phyloP scores from a whole-genome alignment of 768 basidiomycete genomes.

The Tubosaeta brunneosetosa region DNA sequence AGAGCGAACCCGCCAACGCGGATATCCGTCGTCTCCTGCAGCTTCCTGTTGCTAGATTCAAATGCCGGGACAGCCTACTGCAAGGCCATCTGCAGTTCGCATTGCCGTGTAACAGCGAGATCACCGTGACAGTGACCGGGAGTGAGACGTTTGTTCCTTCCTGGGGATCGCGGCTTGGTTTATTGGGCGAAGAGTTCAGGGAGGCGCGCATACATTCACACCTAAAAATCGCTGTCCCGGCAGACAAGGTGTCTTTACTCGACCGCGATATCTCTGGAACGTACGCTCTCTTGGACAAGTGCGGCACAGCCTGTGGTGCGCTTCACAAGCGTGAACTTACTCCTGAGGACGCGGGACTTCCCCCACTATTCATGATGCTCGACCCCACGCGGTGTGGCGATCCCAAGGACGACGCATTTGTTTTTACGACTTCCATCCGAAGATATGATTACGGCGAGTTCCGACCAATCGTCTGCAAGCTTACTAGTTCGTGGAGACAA shows the following conservation, averaged over 20 bases:
- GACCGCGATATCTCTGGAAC: conserved; percentile 81
- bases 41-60: conserved; percentile 71
- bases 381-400: conserved; percentile 81
- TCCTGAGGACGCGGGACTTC: conserved; percentile 43
- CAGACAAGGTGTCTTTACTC: conserved; percentile 42
- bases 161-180: conserved; percentile 81
- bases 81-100: conserved; percentile 77
- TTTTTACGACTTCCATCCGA: conserved; percentile 75
- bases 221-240: conserved; percentile 57
- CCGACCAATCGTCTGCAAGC: conserved; percentile 68
- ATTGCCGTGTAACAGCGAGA: conserved; percentile 53
- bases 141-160: conserved; percentile 67
- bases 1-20: conserved; percentile 68
- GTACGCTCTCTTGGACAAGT: conserved; percentile 77
- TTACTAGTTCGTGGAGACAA: conserved; percentile 79
- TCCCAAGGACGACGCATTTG: conserved; percentile 72
- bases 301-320: conserved; percentile 82
- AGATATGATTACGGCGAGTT: conserved; percentile 79
- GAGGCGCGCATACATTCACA: conserved; percentile 64
- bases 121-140: conserved; percentile 55
- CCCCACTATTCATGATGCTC: conserved; percentile 71
- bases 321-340: conserved; percentile 61
- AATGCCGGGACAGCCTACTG: conserved; percentile 54
- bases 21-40: conserved; percentile 70
- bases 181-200: conserved; percentile 59